These are phyloP conservation scores for Cymbopogon citratus DNA, from an alignment of 176 grass and related monocot species.

Conservation along the genomic window DNA sequence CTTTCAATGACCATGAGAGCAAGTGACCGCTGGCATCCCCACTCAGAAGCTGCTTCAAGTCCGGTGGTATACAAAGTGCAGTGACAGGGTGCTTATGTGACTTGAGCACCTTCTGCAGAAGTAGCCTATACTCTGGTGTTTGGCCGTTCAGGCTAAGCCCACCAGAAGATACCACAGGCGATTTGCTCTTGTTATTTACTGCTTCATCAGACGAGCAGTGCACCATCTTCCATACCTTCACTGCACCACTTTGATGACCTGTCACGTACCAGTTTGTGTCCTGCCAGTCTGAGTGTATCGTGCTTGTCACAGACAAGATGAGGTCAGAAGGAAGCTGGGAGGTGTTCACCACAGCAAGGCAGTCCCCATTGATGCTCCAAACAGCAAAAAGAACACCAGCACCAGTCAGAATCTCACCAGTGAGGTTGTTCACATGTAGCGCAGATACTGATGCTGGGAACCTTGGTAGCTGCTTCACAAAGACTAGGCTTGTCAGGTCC, in stretches of 20 bases:
- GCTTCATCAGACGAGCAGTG: constrained; percentile 72
- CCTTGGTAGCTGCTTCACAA: constrained; percentile 92
- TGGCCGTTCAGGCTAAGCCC: constrained; percentile 55
- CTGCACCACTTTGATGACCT: constrained; percentile 94
- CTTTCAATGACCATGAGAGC: constrained; percentile 84
- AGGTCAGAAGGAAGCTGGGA: constrained; percentile 98
- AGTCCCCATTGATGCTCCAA: constrained; percentile 94
- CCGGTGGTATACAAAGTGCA: constrained; percentile 80
- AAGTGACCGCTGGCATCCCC: constrained; percentile 73
- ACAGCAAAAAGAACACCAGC: constrained; percentile 87
- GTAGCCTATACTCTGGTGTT: constrained; percentile 66
- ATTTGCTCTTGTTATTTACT: constrained; percentile 45
- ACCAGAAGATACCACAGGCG: constrained; percentile 38
- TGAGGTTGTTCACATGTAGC: constrained; percentile 89
- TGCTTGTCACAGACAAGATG: constrained; percentile 85
- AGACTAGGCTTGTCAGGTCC: constrained; percentile 83
- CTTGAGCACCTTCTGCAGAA: constrained; percentile 95
- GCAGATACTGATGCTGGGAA: constrained; percentile 84
- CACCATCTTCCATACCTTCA: constrained; percentile 99
- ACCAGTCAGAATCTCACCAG: constrained; percentile 79
- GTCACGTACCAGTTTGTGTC: constrained; percentile 97
- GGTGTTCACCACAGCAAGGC: constrained; percentile 88
- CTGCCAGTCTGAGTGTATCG: constrained; percentile 78
- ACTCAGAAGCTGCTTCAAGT: constrained; percentile 90
- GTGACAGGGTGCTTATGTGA: constrained; percentile 92